Base-by-base conservation (phyloP, 768 basidiomycete genomes). In the Agrocybe chaxingu region DNA sequence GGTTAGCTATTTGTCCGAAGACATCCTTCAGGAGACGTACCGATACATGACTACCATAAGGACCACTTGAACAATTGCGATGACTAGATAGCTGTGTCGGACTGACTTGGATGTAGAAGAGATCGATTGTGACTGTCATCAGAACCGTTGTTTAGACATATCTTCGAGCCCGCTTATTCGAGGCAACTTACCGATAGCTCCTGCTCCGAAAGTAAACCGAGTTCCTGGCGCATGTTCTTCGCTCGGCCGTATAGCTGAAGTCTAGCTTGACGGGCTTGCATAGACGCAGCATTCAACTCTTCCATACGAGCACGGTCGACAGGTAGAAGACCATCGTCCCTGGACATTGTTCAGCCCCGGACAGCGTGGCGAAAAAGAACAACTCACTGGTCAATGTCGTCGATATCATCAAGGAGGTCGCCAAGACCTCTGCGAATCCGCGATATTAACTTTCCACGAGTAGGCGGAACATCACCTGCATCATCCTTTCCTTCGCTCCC, bases 361-460 rank as follows among this genome's bases (percentile, higher is more conserved):
- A 24, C 18, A n/a, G 41, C 39, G 50, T 45, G 16, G 47, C 13
- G 31, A 47, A 18, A 31, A 43, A 52, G 37, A 39, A 32, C 40
- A n/a, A 55, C 58, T 65, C 58, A 87, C 87, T 72, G 71, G 60
- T 88, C 83, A 37, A 77, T 67, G 29, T 81, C 83, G 36, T 75
- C 75, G 54, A 89, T 62, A 43, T 74, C 80, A 32, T 77, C 70
- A 31, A 69, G 75, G 57, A 90, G 69, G 46, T 82, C 78, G 42
- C 71, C 71, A 8, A 90, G 72, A 5, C 82, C 79, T 58, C 73
- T 71, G 49, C 78, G 77, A 59, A 91, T 78, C 45, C 73, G 80
- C 33, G 68, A 65, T 39, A 91, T 60, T 36, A 82, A 76, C 52
- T 87, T 80, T 16, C 68, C 68, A 45, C 73, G 81, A 16, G 67